These are phyloP conservation scores for Saccharum officinarum DNA, from an alignment of 176 grass and related monocot species.

Conservation along the genomic window DNA sequence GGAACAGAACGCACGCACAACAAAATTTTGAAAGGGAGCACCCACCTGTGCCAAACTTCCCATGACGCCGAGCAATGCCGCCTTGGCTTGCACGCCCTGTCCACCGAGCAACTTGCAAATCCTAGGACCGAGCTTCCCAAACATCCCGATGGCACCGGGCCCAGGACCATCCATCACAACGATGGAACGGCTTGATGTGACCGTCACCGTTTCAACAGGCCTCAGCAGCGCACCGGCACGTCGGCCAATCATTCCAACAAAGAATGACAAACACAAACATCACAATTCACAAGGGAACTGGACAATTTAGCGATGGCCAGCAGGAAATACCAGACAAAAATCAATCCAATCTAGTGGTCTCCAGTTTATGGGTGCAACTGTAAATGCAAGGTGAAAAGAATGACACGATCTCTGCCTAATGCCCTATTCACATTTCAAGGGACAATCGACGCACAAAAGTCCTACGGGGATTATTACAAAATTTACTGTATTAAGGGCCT, in stretches of 20 bases:
- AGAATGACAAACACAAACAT: not conserved
- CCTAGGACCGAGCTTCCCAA: constrained; percentile 73
- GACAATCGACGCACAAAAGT: not conserved
- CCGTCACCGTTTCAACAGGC: not conserved
- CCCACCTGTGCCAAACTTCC: constrained; percentile 76
- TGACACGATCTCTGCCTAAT: constrained; percentile 15
- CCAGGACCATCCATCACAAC: constrained; percentile 10
- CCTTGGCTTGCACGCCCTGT: constrained; percentile 86
- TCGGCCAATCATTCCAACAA: not conserved
- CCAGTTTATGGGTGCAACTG: not conserved
- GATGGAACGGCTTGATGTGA: constrained; percentile 12
- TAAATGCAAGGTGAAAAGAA: not conserved
- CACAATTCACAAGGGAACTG: not conserved
- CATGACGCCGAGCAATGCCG: constrained; percentile 67
- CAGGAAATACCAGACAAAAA: not conserved
- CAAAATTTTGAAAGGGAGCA: not conserved
- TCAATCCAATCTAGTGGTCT: constrained; percentile 19
- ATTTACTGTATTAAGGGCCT: constrained; percentile 23
- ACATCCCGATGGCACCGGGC: constrained; percentile 38
- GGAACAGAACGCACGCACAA: constrained; percentile 9
- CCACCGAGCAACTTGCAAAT: constrained; percentile 78
- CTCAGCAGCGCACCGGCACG: not conserved
- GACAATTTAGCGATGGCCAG: too few species aligned
- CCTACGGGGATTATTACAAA: constrained; percentile 36
- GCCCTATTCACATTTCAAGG: constrained; percentile 51